phyloP scores from a whole-genome alignment of 148 eudicot genomes.

The Camellia granthamiana region DNA sequence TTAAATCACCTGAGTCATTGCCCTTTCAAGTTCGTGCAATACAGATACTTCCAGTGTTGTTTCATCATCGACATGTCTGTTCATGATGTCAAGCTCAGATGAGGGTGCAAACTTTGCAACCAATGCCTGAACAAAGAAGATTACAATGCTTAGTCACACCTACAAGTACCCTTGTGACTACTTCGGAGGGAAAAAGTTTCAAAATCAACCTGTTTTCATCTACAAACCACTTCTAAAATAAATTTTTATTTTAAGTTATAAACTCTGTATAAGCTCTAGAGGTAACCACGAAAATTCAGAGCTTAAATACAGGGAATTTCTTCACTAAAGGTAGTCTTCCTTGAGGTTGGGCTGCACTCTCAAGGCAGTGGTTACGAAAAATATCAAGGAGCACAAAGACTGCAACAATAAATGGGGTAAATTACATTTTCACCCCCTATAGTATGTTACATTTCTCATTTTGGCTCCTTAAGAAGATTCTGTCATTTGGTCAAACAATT shows the following conservation, averaged over 20 bases:
- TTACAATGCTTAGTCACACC: conserved; percentile 12
- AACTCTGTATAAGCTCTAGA: neutral
- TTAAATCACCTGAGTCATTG: conserved; percentile 50
- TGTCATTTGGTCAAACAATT: no score
- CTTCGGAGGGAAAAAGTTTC: no score
- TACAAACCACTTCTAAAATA: neutral
- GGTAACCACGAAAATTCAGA: neutral
- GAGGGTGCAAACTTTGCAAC: conserved; percentile 26
- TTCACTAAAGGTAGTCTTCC: neutral
- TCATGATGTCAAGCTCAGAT: conserved; percentile 25
- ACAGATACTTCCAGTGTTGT: conserved; percentile 60
- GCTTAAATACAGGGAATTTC: neutral
- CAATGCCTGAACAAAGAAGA: conserved; percentile 35
- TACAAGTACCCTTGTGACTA: neutral
- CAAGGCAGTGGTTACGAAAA: neutral
- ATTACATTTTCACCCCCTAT: no score
- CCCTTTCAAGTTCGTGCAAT: conserved; percentile 50
- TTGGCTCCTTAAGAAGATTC: no score
- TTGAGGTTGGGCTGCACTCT: neutral
- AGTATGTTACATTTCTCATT: no score
- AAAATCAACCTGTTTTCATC: neutral
- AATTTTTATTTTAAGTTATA: neutral
- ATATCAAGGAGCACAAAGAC: neutral
- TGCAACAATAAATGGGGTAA: neutral
- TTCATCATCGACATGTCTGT: conserved; percentile 25